Percentiles rank a stretch among this genome's conserved stretches.
These are phyloP conservation scores for Neurospora sp. DNA, from an alignment of 495 filamentous ascomycete species.

Conservation along the genomic window DNA sequence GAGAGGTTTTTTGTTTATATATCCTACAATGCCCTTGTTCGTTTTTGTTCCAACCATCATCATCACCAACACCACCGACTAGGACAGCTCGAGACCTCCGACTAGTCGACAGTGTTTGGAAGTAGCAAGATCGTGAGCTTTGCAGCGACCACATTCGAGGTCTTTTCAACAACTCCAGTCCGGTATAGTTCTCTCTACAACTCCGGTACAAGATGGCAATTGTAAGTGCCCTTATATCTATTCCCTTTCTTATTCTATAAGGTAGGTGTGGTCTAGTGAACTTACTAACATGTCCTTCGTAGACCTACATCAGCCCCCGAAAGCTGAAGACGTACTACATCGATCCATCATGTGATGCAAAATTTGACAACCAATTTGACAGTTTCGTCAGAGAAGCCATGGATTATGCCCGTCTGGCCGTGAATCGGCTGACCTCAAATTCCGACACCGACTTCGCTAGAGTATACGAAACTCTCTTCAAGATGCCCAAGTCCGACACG, in stretches of 20 bases:
- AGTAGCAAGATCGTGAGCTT: not conserved
- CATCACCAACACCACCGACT: not conserved
- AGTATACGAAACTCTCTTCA: not conserved
- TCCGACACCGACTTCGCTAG: not conserved
- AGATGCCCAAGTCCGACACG: not conserved
- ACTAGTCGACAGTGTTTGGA: not conserved
- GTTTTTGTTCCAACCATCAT: not conserved
- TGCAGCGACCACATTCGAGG: not conserved
- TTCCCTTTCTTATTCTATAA: not conserved
- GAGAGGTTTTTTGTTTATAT: not conserved
- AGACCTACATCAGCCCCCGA: not conserved
- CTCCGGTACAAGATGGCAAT: not conserved
- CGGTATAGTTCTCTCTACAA: not conserved
- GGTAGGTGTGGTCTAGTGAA: not conserved
- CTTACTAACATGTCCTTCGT: not conserved
- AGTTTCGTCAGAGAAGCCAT: not conserved
- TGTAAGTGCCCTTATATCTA: not conserved
- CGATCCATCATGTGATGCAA: not conserved
- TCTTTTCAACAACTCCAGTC: not conserved
- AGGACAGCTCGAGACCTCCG: not conserved
- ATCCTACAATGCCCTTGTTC: not conserved
- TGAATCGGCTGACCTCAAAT: not conserved
- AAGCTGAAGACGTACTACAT: not conserved
- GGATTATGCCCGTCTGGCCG: not conserved
- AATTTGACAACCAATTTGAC: not conserved